Base-by-base conservation (phyloP, 371 early-diverging fungal species). In the Mucor indicus region DNA sequence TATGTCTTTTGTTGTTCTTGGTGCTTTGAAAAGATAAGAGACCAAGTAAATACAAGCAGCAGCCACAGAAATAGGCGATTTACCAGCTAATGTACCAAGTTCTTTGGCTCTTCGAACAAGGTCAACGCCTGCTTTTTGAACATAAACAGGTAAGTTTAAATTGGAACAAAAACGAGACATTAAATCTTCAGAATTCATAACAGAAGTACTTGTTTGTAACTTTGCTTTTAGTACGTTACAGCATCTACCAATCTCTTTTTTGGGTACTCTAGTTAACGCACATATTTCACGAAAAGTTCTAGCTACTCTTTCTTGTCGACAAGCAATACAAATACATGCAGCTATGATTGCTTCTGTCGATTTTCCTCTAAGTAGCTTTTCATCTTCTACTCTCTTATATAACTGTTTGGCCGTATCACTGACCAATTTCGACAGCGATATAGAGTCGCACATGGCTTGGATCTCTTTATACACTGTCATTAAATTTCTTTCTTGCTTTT, bases 211-310 rank as follows among this genome's bases (percentile, higher is more conserved):
- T 1, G 81, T 74, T 23, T 81, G 79, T 38, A 91, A 69, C 35
- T 83, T 80, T 20, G 72, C 61, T 62, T 84, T 81, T 33, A 96
- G 52, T 1, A 79, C 70, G 65, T 92, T 93, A 76, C 82, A 91
- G 41, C 88, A 85, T 4, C 93, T 80, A 0, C 93, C 92, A 67
- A 95, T 88, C 43, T 94, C 93, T 58, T 87, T 89, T 69, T 90
- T 91, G 21, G 90, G 84, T 2, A 99, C 98, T 25, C 89, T 85
- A 2, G 98, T 96, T 51, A 96, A 59, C 0, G 93, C 89, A 47
- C 90, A 90, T 30, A 99, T 92, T 69, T 99, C 99, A 60, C 95
- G 96, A 69, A 98, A 99, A 1, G 99, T 98, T 48, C 99, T 80
- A 2, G 92, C 86, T 4, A 91, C 96, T 13, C 79, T 75, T 51